Evolutionary conservation across 768 basidiomycete species (phyloP), one percentile per base, ranked within the genome.

Genomic region (Phanerochaete carnosa): DNA sequence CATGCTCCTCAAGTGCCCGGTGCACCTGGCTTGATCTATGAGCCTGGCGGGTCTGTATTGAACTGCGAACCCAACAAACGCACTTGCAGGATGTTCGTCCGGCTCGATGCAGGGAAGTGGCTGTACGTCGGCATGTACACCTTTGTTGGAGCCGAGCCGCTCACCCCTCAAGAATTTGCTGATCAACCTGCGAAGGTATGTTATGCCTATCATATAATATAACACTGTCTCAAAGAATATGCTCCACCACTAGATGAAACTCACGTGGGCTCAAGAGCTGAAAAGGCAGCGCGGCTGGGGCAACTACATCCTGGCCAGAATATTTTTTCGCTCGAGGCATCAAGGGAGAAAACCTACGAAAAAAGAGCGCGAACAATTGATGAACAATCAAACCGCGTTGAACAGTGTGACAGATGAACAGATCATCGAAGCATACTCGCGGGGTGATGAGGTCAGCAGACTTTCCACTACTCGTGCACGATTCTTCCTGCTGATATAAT

Each of bases 1-100:
- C 62, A 66, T 25, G 62, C 62, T 16, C 65, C 65, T 0, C 30
- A 58, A n/a, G 49, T 54, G 12, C 59, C 62, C 1, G 65, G 62
- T 8, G 59, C 57, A 8, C 62, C 65, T 2, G 60, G 62, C 3
- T n/a, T 63, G 19, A 58, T 58, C 23, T 61, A 49, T 45, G 13
- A 19, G n/a, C 26, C 11, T 0, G 16, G 32, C 2, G 43, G 39
- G 5, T 11, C 39, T 50, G 26, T 26, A n/a, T n/a, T n/a, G n/a
- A n/a, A n/a, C n/a, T n/a, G n/a, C n/a, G n/a, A n/a, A n/a, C n/a
- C n/a, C n/a, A n/a, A n/a, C 33, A 7, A 6, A 12, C 16, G 8
- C 16, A 43, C n/a, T 25, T n/a, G 45, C 15, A 51, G 65, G 3
- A 53, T 63, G 1, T 58, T 66, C 43, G 59, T 66, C 19, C 22